These are phyloP conservation scores for Uronychia setigera DNA, from an alignment of 73 alveolate species.

Conservation along the genomic window DNA sequence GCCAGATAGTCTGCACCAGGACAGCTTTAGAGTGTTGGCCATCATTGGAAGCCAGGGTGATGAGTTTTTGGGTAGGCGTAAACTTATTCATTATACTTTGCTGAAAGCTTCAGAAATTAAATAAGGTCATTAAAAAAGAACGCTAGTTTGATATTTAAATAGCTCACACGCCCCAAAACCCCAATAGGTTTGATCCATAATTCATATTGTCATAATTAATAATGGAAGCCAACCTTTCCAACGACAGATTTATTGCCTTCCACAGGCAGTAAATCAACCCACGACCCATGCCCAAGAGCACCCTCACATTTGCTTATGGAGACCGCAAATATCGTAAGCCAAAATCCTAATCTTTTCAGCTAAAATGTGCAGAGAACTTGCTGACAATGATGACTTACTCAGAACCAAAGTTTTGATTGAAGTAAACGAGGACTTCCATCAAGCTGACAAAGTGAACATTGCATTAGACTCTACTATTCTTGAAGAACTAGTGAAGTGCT, in stretches of 20 bases:
- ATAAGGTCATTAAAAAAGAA: no score
- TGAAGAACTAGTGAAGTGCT: constrained; percentile 40
- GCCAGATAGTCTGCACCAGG: no score
- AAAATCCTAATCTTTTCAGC: not conserved
- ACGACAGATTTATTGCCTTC: constrained; percentile 60
- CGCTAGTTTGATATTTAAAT: no score
- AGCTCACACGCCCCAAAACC: no score
- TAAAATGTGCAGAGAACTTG: constrained; percentile 13
- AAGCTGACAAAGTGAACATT: constrained; percentile 56
- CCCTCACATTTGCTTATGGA: constrained; percentile 65
- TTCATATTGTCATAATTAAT: no score
- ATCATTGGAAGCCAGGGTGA: no score
- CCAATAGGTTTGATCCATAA: no score
- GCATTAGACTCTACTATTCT: constrained; percentile 60
- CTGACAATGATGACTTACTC: constrained; percentile 53
- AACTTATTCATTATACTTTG: no score
- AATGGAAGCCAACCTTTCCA: constrained; percentile 63
- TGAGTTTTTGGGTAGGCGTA: no score
- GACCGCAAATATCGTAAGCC: constrained; percentile 57
- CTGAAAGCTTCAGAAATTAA: no score
- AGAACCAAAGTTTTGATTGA: constrained; percentile 57
- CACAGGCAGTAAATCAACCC: constrained; percentile 67
- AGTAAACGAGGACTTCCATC: constrained; percentile 70
- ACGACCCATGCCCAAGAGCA: constrained; percentile 37
- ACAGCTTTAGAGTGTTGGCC: no score